A percentile compares a stretch with the other conserved stretches of the same genome.
phyloP scores from a whole-genome alignment of 83 land plant genomes.

The Picea abies region DNA sequence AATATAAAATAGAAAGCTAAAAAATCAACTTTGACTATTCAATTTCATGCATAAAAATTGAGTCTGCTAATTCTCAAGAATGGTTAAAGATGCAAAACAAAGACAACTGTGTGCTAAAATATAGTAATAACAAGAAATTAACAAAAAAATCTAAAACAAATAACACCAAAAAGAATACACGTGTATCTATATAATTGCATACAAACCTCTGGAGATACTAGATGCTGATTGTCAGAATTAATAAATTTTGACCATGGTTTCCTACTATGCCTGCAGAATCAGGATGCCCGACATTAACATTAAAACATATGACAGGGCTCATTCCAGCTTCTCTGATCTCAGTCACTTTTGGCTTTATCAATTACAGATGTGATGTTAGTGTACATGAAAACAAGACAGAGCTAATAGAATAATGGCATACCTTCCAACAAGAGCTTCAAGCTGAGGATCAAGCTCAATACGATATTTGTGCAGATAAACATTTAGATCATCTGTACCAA shows the following conservation, averaged over 20 bases:
- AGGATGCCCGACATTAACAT: neutral
- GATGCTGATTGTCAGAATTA: slow-evolving; percentile 74
- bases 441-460: slow-evolving; percentile 24
- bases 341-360: neutral
- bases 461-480: slow-evolving; percentile 27
- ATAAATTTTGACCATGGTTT: slow-evolving; percentile 81
- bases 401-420: neutral
- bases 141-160: neutral
- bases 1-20: neutral
- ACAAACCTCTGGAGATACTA: slow-evolving; percentile 75
- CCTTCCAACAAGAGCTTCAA: slow-evolving; percentile 29
- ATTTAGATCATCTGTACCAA: slow-evolving; percentile 38
- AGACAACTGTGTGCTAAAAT: neutral
- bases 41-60: neutral
- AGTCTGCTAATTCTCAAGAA: neutral
- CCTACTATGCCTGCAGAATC: slow-evolving; percentile 66
- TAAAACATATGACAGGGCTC: neutral
- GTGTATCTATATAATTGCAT: neutral
- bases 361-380: neutral
- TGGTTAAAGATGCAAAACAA: neutral
- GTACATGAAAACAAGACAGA: neutral
- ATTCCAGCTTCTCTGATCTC: neutral
- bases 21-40: neutral
- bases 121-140: too few relatives aligned
- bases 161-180: neutral